A percentile compares a stretch with the other conserved stretches of the same genome.
Evolutionary conservation across 2,329 filamentous ascomycete species (phyloP).

Genomic region (Colletotrichum sp.): DNA sequence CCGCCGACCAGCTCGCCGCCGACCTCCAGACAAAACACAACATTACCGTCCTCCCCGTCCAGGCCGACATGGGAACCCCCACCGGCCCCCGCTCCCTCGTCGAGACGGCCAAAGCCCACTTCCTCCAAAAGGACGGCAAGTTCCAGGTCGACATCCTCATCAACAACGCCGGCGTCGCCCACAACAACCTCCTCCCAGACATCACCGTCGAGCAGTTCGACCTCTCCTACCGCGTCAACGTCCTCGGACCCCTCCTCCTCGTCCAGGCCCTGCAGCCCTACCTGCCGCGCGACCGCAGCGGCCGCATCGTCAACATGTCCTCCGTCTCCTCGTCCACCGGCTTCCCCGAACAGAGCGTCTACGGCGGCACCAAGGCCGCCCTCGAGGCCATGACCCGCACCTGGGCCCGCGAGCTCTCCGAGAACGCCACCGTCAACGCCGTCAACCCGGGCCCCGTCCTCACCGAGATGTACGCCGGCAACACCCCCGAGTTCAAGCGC

Average conservation of each 20-base stretch:
- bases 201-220: conserved; percentile 72
- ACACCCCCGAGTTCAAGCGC: conserved; percentile 46
- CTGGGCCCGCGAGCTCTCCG: conserved; percentile 61
- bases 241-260: conserved; percentile 79
- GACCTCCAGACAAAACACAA: conserved; percentile 61
- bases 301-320: conserved; percentile 60
- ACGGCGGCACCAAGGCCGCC: conserved; percentile 64
- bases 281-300: conserved; percentile 71
- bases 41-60: conserved; percentile 66
- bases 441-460: conserved; percentile 63
- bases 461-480: conserved; percentile 55
- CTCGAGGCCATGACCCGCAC: conserved; percentile 65
- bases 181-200: conserved; percentile 70
- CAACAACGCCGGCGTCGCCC: conserved; percentile 81
- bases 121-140: conserved; percentile 38
- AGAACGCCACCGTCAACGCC: conserved; percentile 60
- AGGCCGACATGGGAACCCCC: conserved; percentile 73
- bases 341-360: conserved; percentile 60
- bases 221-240: conserved; percentile 78
- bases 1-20: conserved; percentile 66
- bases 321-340: conserved; percentile 60
- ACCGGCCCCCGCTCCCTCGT: conserved; percentile 67
- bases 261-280: conserved; percentile 75
- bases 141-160: conserved; percentile 83
- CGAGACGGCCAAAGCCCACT: conserved; percentile 54